These are phyloP conservation scores for Cordyceps fumosorosea DNA, from an alignment of 2,329 filamentous ascomycete genomes.

Conservation along the genomic window DNA sequence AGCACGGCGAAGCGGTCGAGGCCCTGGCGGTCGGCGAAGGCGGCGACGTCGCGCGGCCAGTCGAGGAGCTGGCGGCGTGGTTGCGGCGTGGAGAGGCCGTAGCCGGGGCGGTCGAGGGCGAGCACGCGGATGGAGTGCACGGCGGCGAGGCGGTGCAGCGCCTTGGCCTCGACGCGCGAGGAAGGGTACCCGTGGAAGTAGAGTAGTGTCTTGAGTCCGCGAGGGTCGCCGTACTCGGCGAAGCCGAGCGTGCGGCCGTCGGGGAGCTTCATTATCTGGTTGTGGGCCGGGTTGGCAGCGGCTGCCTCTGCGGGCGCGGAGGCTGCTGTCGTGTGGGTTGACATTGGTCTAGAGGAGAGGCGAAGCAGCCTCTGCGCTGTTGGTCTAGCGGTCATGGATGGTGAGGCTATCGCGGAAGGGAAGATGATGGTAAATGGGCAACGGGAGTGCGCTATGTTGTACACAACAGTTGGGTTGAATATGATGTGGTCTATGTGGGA, in stretches of 20 bases:
- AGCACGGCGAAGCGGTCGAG: constrained; percentile 26
- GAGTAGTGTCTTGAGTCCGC: constrained; percentile 26
- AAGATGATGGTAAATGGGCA: neutral
- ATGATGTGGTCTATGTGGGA: neutral
- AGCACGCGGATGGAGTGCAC: constrained; percentile 27
- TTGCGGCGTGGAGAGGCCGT: constrained; percentile 32
- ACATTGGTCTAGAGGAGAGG: neutral
- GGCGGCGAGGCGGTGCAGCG: constrained; percentile 21
- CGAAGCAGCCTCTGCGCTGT: neutral
- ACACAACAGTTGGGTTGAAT: neutral
- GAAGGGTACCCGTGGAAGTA: constrained; percentile 38
- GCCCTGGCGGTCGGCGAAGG: constrained; percentile 21
- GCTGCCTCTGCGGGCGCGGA: neutral
- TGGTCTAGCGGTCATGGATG: neutral
- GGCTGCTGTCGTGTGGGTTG: neutral
- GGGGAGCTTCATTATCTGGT: constrained; percentile 28
- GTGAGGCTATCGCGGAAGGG: neutral
- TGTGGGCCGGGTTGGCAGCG: neutral
- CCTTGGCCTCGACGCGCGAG: constrained; percentile 31
- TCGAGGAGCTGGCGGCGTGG: constrained; percentile 25
- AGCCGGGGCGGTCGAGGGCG: constrained; percentile 36
- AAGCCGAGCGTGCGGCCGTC: constrained; percentile 36
- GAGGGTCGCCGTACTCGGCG: constrained; percentile 29
- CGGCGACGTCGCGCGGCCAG: constrained; percentile 28
- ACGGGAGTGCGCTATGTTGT: neutral